Conservation (phyloP, 306 rosid species). For the Fagus sylvatica region DNA sequence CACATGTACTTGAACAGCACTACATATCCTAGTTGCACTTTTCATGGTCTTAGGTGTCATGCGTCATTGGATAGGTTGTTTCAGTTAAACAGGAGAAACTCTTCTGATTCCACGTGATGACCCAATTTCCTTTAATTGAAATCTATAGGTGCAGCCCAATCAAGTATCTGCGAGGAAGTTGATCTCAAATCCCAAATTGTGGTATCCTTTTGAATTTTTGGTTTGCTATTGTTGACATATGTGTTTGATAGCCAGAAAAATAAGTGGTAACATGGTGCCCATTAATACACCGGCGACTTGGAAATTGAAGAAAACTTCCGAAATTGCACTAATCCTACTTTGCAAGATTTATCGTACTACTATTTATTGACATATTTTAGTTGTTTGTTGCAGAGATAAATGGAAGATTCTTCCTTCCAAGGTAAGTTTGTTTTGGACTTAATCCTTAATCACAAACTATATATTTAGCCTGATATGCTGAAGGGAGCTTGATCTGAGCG, state of each 20-base stretch:
- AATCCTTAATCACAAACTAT: not conserved
- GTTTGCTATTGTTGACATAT: not conserved
- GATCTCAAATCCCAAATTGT: conserved; percentile 64
- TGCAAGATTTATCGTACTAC: not conserved
- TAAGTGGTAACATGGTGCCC: conserved; percentile 16
- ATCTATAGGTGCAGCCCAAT: conserved; percentile 45
- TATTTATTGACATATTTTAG: conserved; percentile 17
- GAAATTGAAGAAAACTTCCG: conserved; percentile 9
- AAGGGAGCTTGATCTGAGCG: too few relatives aligned
- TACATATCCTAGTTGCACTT: conserved; percentile 71
- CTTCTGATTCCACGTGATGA: conserved; percentile 25
- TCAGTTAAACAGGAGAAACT: not conserved
- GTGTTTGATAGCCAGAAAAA: conserved; percentile 8
- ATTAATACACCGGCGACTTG: conserved; percentile 16
- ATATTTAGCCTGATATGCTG: too few relatives aligned
- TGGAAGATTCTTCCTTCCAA: conserved; percentile 92
- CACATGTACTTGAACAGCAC: conserved; percentile 51
- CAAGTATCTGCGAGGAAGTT: conserved; percentile 40
- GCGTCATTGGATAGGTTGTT: conserved; percentile 47
- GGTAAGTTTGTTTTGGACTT: conserved; percentile 44
- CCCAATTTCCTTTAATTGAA: conserved; percentile 26
- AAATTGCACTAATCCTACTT: conserved; percentile 15
- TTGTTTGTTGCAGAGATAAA: conserved; percentile 63
- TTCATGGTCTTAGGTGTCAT: conserved; percentile 84
- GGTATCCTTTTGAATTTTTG: conserved; percentile 45